Percentiles rank a stretch among this genome's conserved stretches.
Conservation (phyloP, 768 basidiomycete genomes). For the Psilocybe azurescens region DNA sequence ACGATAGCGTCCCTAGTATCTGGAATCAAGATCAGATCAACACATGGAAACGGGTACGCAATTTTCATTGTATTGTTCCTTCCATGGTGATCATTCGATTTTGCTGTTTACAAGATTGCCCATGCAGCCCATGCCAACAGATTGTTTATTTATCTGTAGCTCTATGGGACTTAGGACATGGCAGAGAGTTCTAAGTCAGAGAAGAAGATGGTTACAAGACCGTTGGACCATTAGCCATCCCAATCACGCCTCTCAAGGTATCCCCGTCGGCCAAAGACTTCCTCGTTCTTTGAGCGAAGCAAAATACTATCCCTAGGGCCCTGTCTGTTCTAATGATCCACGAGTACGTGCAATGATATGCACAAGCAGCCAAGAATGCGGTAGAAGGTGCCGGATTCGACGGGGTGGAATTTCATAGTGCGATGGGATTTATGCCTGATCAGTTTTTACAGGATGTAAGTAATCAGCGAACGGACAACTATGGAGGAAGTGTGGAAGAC, state of each 20-base stretch:
- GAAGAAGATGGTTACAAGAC: slow-evolving; percentile 38
- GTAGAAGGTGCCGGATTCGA: slow-evolving; percentile 71
- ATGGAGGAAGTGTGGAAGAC: slow-evolving; percentile 71
- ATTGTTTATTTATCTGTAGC: slow-evolving; percentile 56
- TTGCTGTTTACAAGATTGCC: slow-evolving; percentile 45
- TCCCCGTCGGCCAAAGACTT: background rate
- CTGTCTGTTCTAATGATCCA: slow-evolving; percentile 54
- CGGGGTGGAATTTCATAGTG: slow-evolving; percentile 56
- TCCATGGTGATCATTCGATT: background rate
- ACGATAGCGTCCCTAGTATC: slow-evolving; percentile 60
- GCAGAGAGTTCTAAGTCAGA: slow-evolving; percentile 38
- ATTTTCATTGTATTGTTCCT: slow-evolving; percentile 16
- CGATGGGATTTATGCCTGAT: slow-evolving; percentile 56
- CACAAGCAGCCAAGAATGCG: slow-evolving; percentile 59
- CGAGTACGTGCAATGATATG: slow-evolving; percentile 56
- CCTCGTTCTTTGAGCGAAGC: slow-evolving; percentile 15
- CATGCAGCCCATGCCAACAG: slow-evolving; percentile 44
- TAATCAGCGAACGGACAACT: slow-evolving; percentile 67
- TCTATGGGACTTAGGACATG: slow-evolving; percentile 60
- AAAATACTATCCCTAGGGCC: slow-evolving; percentile 37
- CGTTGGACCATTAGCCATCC: slow-evolving; percentile 40
- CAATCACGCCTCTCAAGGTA: background rate
- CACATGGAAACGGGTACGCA: slow-evolving; percentile 56
- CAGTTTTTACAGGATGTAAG: slow-evolving; percentile 63
- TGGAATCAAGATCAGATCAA: slow-evolving; percentile 64